Conservation (phyloP, 2,329 filamentous ascomycete species). For the Pseudocercospora crystallina region DNA sequence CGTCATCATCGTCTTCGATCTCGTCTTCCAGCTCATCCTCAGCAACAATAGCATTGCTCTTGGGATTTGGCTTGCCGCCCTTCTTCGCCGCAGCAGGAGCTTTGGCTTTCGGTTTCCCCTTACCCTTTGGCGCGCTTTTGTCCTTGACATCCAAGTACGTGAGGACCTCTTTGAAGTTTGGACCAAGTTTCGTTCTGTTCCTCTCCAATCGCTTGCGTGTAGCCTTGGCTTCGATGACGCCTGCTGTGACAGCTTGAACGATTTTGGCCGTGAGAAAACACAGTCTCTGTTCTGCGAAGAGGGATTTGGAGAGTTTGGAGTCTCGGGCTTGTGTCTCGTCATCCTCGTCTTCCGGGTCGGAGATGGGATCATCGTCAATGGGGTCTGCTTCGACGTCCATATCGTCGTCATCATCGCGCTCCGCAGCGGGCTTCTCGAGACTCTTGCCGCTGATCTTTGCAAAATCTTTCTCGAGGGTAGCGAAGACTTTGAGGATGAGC, state of each 20-base stretch:
- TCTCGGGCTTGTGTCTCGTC: slow-evolving; percentile 56
- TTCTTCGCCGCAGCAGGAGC: slow-evolving; percentile 39
- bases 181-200: slow-evolving; percentile 77
- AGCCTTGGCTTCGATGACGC: slow-evolving; percentile 67
- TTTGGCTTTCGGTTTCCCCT: slow-evolving; percentile 40
- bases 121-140: slow-evolving; percentile 49
- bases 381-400: slow-evolving; percentile 44
- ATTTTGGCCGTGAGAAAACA: slow-evolving; percentile 85
- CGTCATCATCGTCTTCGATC: slow-evolving; percentile 45
- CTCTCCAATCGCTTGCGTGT: slow-evolving; percentile 71
- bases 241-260: slow-evolving; percentile 74
- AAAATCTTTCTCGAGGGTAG: slow-evolving; percentile 71
- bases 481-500: slow-evolving; percentile 74
- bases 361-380: slow-evolving; percentile 28
- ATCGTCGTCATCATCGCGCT: slow-evolving; percentile 47
- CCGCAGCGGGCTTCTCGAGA: slow-evolving; percentile 37
- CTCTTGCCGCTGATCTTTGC: slow-evolving; percentile 59
- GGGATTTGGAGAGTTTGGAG: slow-evolving; percentile 55
- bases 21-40: slow-evolving; percentile 43
- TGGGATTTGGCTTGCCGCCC: slow-evolving; percentile 38
- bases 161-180: slow-evolving; percentile 82
- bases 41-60: slow-evolving; percentile 44
- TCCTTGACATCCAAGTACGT: slow-evolving; percentile 71
- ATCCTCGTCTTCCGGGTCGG: slow-evolving; percentile 41
- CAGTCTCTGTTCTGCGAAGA: slow-evolving; percentile 79